Percentiles rank a stretch among this genome's conserved stretches.
Evolutionary conservation across 2,329 filamentous ascomycete species (phyloP).

Genomic region (Scopulariopsis brevicaulis): DNA sequence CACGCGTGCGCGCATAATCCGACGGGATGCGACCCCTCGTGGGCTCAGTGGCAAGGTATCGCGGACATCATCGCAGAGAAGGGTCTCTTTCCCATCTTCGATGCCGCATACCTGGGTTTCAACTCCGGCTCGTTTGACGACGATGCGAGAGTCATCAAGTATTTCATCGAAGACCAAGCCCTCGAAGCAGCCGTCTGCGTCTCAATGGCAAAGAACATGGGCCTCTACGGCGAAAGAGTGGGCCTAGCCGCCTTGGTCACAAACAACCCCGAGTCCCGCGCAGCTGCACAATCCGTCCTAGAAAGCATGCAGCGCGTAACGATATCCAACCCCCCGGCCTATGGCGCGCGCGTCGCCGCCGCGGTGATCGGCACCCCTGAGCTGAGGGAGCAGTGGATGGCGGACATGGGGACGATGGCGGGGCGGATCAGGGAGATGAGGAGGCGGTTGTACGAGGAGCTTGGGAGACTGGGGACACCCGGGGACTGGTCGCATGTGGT

Average conservation of each 20-base stretch:
- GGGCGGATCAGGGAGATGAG: background rate
- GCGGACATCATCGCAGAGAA: background rate
- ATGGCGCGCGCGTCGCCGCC: background rate
- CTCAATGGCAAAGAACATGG: background rate
- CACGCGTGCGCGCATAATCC: background rate
- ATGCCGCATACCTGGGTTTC: background rate
- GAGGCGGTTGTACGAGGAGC: background rate
- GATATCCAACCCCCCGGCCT: background rate
- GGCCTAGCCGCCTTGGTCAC: background rate
- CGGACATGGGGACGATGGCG: background rate
- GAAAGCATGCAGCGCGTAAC: background rate
- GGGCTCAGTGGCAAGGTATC: background rate
- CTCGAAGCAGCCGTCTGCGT: background rate
- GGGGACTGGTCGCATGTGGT: background rate
- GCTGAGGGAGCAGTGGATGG: background rate
- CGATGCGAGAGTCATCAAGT: background rate
- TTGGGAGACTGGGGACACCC: background rate
- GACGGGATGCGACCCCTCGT: background rate
- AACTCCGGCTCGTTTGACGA: background rate
- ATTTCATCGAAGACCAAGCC: background rate
- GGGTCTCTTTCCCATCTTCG: background rate
- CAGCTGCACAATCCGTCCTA: background rate
- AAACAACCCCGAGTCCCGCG: background rate
- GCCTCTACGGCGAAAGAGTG: background rate
- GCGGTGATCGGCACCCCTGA: background rate